Percentiles rank a stretch among this genome's conserved stretches.
Evolutionary conservation across 2,329 filamentous ascomycete species (phyloP).

Genomic region (Colletotrichum sp.): DNA sequence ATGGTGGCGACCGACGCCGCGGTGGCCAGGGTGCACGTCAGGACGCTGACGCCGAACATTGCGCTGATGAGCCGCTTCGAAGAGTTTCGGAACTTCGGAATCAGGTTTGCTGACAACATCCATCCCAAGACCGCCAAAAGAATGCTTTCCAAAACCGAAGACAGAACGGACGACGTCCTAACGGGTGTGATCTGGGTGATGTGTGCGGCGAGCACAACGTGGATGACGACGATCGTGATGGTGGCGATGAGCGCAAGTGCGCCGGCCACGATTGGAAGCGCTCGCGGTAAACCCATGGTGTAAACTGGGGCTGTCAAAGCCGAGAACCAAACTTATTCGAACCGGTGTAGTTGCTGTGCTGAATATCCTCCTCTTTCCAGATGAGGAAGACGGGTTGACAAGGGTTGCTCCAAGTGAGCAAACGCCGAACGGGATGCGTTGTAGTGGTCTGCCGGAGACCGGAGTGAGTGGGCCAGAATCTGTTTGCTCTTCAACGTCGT

Average conservation of each 20-base stretch:
- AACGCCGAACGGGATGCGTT: neutral
- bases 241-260: slow-evolving; percentile 41
- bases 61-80: slow-evolving; percentile 30
- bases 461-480: neutral
- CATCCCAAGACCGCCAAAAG: slow-evolving; percentile 38
- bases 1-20: slow-evolving; percentile 49
- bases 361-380: neutral
- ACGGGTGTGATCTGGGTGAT: slow-evolving; percentile 33
- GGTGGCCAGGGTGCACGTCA: slow-evolving; percentile 48
- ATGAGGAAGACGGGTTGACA: neutral
- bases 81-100: slow-evolving; percentile 20
- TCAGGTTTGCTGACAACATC: slow-evolving; percentile 34
- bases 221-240: slow-evolving; percentile 40
- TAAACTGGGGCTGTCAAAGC: slow-evolving; percentile 6
- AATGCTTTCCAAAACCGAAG: slow-evolving; percentile 39
- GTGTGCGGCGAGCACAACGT: slow-evolving; percentile 41
- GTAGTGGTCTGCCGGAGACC: slow-evolving; percentile 18
- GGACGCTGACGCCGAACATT: slow-evolving; percentile 41
- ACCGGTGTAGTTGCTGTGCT: neutral
- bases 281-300: slow-evolving; percentile 37
- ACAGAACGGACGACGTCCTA: slow-evolving; percentile 39
- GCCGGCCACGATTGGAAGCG: slow-evolving; percentile 40
- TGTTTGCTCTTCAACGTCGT: slow-evolving; percentile 2
- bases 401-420: neutral
- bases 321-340: neutral